Evolutionary conservation across 2,329 filamentous ascomycete species (phyloP).

Genomic region (Mollisiaceae sp.): DNA sequence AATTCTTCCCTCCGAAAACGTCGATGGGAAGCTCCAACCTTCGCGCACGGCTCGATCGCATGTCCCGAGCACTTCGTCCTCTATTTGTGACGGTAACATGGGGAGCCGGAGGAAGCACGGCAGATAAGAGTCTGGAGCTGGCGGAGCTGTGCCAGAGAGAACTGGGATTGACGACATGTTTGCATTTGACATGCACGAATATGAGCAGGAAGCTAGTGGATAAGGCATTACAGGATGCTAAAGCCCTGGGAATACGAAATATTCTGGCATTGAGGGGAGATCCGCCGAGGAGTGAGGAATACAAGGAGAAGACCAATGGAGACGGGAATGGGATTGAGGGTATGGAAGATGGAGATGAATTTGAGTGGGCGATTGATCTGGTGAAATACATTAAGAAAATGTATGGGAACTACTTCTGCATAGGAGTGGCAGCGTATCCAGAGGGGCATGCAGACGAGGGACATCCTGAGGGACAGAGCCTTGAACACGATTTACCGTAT

Average conservation of each 20-base stretch:
- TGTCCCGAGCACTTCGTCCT: conserved; percentile 88
- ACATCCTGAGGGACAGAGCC: conserved; percentile 71
- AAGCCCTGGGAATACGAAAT: conserved; percentile 88
- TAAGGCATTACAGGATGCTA: conserved; percentile 87
- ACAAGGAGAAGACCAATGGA: conserved; percentile 68
- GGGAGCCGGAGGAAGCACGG: conserved; percentile 94
- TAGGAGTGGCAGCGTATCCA: conserved; percentile 93
- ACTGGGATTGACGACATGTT: conserved; percentile 88
- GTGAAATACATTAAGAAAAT: conserved; percentile 85
- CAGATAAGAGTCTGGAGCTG: conserved; percentile 87
- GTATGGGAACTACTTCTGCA: conserved; percentile 93
- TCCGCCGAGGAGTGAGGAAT: conserved; percentile 87
- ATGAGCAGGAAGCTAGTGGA: conserved; percentile 90
- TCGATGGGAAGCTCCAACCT: conserved; percentile 94
- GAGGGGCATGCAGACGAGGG: conserved; percentile 94
- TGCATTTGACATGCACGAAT: conserved; percentile 97
- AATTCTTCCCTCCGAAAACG: conserved; percentile 99
- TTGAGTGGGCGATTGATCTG: conserved; percentile 86
- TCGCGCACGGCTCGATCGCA: conserved; percentile 89
- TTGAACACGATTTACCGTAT: conserved; percentile 84
- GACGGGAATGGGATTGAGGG: conserved; percentile 43
- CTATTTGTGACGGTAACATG: conserved; percentile 98
- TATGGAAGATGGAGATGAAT: conserved; percentile 63
- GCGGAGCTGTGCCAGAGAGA: conserved; percentile 95
- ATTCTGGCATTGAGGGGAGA: conserved; percentile 92